These are phyloP conservation scores for Schizochytrium sp. DNA, from an alignment of 108 stramenopile species.

Conservation along the genomic window DNA sequence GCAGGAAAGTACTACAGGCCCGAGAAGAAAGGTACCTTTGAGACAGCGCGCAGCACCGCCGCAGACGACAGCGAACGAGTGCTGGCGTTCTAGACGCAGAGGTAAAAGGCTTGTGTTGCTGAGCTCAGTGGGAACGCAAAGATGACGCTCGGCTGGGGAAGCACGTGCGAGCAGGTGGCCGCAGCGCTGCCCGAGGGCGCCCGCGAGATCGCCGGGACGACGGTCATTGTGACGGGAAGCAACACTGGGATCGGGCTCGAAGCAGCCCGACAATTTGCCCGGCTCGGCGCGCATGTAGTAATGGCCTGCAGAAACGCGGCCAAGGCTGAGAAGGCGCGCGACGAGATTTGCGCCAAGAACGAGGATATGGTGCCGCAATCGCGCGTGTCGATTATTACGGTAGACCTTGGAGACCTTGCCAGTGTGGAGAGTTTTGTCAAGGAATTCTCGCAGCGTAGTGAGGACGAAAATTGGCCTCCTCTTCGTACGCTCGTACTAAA, in stretches of 20 bases:
- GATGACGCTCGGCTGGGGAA: not conserved
- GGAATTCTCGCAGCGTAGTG: not conserved
- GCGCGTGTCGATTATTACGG: not conserved
- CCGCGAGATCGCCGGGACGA: conserved; percentile 19
- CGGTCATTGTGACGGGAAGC: conserved; percentile 65
- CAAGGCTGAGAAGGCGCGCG: not conserved
- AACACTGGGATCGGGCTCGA: conserved; percentile 69
- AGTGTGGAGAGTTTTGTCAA: not conserved
- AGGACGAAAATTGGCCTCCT: not conserved
- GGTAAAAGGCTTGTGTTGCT: not conserved
- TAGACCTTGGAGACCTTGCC: not conserved
- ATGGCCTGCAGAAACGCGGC: not conserved
- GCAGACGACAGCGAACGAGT: not conserved
- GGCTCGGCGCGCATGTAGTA: conserved; percentile 59
- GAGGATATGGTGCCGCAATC: not conserved
- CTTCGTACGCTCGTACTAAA: conserved; percentile 25
- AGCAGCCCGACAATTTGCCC: conserved; percentile 59
- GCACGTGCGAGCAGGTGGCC: conserved; percentile 10
- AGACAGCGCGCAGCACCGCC: not conserved
- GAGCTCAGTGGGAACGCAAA: not conserved
- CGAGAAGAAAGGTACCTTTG: no score
- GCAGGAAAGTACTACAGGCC: no score
- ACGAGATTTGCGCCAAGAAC: not conserved
- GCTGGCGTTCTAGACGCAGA: not conserved
- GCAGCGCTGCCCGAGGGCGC: not conserved